Conservation (phyloP, 225 moss, liverwort and hornwort species). For the Physcomitrium patens region DNA sequence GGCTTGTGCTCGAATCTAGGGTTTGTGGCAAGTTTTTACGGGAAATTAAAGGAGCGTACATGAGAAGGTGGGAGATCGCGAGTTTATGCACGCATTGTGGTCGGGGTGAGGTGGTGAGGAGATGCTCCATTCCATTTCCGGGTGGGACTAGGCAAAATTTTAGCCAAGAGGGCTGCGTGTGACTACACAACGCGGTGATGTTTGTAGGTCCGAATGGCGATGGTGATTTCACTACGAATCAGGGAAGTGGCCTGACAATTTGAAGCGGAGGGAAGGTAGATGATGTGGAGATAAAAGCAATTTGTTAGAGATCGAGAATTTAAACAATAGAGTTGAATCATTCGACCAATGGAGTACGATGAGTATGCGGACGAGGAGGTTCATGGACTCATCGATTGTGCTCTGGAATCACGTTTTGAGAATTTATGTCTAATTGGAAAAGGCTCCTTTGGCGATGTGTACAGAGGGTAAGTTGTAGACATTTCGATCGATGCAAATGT, state of each 20-base stretch:
- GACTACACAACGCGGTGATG: not conserved
- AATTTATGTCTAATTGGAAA: conserved; percentile 83
- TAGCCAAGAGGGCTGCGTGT: conserved; percentile 9
- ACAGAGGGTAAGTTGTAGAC: conserved; percentile 57
- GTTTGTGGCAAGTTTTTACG: conserved; percentile 42
- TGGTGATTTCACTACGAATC: conserved; percentile 1
- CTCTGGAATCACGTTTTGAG: conserved; percentile 75
- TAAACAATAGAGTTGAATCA: conserved; percentile 16
- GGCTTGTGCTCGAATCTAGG: conserved; percentile 22
- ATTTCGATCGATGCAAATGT: not conserved
- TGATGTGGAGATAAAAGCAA: conserved; percentile 8
- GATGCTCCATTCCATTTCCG: not conserved
- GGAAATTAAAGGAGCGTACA: not conserved
- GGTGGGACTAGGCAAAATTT: not conserved
- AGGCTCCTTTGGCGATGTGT: conserved; percentile 86
- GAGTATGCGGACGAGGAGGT: conserved; percentile 33
- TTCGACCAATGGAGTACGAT: conserved; percentile 50
- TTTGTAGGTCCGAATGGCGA: conserved; percentile 9
- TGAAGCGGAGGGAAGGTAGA: conserved; percentile 9
- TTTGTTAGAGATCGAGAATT: not conserved
- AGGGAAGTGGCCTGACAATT: not conserved
- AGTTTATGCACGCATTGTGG: not conserved
- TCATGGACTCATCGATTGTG: conserved; percentile 45
- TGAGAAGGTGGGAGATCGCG: conserved; percentile 13
- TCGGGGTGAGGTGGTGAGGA: not conserved